A percentile compares a stretch with the other conserved stretches of the same genome.
phyloP scores from a whole-genome alignment of 805 yeast genomes.

The Helenozyma rhizophorensis region DNA sequence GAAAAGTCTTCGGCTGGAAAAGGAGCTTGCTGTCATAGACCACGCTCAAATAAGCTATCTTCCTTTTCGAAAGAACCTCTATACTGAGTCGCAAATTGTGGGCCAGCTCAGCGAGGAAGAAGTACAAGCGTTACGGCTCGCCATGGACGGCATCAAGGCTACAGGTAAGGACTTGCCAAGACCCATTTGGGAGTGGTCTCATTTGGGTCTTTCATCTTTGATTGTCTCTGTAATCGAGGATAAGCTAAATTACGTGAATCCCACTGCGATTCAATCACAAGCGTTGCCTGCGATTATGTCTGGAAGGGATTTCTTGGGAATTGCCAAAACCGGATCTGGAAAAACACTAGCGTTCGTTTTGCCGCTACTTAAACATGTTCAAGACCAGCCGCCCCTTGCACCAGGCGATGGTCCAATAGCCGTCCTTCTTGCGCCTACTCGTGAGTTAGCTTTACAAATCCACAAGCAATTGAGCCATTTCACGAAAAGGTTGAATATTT shows the following conservation, averaged over 20 bases:
- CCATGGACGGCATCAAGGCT: constrained; percentile 62
- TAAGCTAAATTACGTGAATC: constrained; percentile 49
- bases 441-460: constrained; percentile 88
- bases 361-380: constrained; percentile 80
- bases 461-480: constrained; percentile 61
- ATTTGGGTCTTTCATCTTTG: constrained; percentile 67
- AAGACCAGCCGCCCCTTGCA: constrained; percentile 57
- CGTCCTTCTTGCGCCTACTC: constrained; percentile 79
- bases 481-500: constrained; percentile 43
- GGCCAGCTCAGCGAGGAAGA: constrained; percentile 48
- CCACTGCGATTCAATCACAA: constrained; percentile 89
- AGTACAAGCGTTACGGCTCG: constrained; percentile 47
- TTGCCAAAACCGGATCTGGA: constrained; percentile 96
- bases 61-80: constrained; percentile 59
- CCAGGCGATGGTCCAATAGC: constrained; percentile 73
- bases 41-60: constrained; percentile 43
- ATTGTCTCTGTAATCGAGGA: constrained; percentile 50
- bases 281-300: constrained; percentile 87
- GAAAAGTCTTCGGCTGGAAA: constrained; percentile 42
- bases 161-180: constrained; percentile 53
- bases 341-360: constrained; percentile 85
- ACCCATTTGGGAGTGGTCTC: constrained; percentile 77
- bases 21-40: constrained; percentile 47
- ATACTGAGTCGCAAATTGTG: constrained; percentile 55
- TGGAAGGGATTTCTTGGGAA: constrained; percentile 87